Evolutionary conservation across 2,329 filamentous ascomycete species (phyloP).

Genomic region (Aspergillus pseudotamarii): DNA sequence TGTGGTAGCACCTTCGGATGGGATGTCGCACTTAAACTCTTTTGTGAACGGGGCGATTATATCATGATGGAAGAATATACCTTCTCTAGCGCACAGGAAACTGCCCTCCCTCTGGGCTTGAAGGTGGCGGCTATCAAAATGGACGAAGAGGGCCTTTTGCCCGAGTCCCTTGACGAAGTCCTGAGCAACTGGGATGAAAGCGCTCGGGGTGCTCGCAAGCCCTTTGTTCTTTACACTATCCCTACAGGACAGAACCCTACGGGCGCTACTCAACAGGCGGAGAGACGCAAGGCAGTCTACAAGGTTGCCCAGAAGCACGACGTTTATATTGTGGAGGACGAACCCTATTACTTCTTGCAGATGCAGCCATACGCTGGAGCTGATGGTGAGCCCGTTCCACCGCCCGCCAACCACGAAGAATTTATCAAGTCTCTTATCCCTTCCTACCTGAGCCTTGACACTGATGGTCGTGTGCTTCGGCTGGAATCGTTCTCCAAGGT

Average conservation of each 20-base stretch:
- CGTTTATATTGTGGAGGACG: conserved; percentile 84
- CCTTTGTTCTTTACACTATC: conserved; percentile 70
- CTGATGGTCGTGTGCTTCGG: conserved; percentile 84
- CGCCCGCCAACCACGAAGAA: conserved; percentile 65
- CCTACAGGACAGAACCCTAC: conserved; percentile 90
- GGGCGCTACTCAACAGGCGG: conserved; percentile 73
- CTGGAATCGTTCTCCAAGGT: conserved; percentile 95
- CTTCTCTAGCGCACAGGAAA: conserved; percentile 76
- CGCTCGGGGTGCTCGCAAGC: conserved; percentile 62
- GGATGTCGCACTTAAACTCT: conserved; percentile 81
- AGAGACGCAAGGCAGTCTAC: conserved; percentile 74
- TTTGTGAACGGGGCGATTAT: conserved; percentile 74
- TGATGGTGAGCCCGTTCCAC: conserved; percentile 53
- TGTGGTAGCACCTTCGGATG: conserved; percentile 84
- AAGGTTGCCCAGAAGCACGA: conserved; percentile 80
- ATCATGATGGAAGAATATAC: conserved; percentile 89
- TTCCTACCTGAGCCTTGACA: conserved; percentile 76
- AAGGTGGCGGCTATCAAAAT: conserved; percentile 64
- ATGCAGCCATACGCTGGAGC: conserved; percentile 71
- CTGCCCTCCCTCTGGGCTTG: conserved; percentile 64
- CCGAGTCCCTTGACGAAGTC: conserved; percentile 63
- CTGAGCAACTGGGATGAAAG: conserved; percentile 66
- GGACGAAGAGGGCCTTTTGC: conserved; percentile 67
- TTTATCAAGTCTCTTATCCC: conserved; percentile 76
- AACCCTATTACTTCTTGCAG: conserved; percentile 93